These are phyloP conservation scores for Sugiyamaella novakii DNA, from an alignment of 1,139 yeast species.

Conservation along the genomic window DNA sequence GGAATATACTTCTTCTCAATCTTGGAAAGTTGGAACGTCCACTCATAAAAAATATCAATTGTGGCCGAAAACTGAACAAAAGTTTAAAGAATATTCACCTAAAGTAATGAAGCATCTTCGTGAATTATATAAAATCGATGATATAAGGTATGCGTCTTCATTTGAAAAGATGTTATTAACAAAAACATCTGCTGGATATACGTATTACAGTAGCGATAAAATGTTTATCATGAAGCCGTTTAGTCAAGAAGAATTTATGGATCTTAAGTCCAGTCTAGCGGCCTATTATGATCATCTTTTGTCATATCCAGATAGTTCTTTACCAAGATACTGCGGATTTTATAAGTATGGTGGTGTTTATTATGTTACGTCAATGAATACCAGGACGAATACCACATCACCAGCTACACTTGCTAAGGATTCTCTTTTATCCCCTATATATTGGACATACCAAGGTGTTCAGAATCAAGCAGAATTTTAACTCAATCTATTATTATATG, in stretches of 20 bases:
- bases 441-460: constrained; percentile 5
- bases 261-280: background rate
- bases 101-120: constrained; percentile 6
- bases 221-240: constrained; percentile 9
- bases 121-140: constrained; percentile 4
- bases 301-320: constrained; percentile 6
- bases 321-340: constrained; percentile 11
- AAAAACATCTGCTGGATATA: constrained; percentile 12
- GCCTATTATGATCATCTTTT: constrained; percentile 4
- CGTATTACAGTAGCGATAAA: constrained; percentile 11
- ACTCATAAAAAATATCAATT: constrained; percentile 5
- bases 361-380: constrained; percentile 3
- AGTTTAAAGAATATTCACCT: constrained; percentile 12
- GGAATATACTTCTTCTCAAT: background rate
- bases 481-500: too few species aligned
- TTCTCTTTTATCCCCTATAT: constrained; percentile 1
- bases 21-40: constrained; percentile 6
- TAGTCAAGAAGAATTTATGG: constrained; percentile 6
- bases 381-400: background rate
- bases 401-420: constrained; percentile 4
- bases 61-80: constrained; percentile 5
- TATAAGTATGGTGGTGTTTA: constrained; percentile 5
- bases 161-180: constrained; percentile 5
- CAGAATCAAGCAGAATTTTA: constrained; percentile 6
- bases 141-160: background rate